phyloP scores from a whole-genome alignment of 495 filamentous ascomycete species.

The Xylaria scruposa region DNA sequence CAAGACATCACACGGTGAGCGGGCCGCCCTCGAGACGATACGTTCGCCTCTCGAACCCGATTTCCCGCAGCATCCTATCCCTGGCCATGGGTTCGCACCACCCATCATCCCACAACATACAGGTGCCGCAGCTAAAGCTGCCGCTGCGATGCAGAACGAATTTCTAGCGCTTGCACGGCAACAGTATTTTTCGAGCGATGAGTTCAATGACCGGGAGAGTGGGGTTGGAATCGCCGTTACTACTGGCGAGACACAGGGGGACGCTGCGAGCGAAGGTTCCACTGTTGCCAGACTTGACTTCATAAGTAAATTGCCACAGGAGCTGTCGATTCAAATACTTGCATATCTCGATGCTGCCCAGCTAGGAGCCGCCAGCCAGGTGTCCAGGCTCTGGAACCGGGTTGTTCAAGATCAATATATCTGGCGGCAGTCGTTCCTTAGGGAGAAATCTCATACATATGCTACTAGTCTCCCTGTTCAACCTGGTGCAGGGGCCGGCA shows the following conservation, averaged over 20 bases:
- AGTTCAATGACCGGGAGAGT: conserved; percentile 71
- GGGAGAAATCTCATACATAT: conserved; percentile 63
- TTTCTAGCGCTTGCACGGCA: conserved; percentile 41
- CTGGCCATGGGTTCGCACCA: conserved; percentile 56
- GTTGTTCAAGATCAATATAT: conserved; percentile 69
- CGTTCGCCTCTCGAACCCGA: conserved; percentile 43
- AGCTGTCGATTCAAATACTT: conserved; percentile 76
- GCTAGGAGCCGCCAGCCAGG: conserved; percentile 65
- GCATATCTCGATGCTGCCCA: conserved; percentile 72
- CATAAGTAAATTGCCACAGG: conserved; percentile 67
- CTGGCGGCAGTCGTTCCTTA: conserved; percentile 80
- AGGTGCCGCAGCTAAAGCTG: conserved; percentile 73
- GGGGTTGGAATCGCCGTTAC: conserved; percentile 80
- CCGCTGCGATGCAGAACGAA: conserved; percentile 72
- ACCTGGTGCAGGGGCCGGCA: conserved; percentile 55
- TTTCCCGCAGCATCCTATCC: conserved; percentile 50
- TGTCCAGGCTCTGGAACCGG: conserved; percentile 69
- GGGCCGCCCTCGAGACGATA: conserved; percentile 40
- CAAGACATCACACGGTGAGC: conserved; percentile 44
- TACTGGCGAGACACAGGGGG: conserved; percentile 51
- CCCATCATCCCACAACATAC: conserved; percentile 61
- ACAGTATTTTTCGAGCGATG: conserved; percentile 40
- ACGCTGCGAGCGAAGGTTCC: conserved; percentile 36
- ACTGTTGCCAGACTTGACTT: conserved; percentile 63
- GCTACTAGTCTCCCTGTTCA: conserved; percentile 54